phyloP scores from a whole-genome alignment of 2,329 filamentous ascomycete genomes.

The Trichoderma hamatum region DNA sequence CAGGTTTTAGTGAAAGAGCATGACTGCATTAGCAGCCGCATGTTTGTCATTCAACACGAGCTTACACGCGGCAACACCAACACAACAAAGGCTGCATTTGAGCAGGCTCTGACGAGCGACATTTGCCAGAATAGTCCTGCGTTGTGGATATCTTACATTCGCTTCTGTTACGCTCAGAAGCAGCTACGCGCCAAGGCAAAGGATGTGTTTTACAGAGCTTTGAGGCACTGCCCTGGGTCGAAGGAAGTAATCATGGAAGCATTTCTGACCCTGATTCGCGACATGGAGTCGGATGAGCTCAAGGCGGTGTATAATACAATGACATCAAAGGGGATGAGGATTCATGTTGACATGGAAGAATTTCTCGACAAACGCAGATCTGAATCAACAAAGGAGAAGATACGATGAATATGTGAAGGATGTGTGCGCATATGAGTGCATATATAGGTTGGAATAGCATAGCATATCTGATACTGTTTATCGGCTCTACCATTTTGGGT shows the following conservation, averaged over 20 bases:
- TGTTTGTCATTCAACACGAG: conserved; percentile 58
- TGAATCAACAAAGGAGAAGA: background rate
- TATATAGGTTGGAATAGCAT: background rate
- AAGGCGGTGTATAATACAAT: conserved; percentile 53
- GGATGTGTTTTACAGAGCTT: conserved; percentile 52
- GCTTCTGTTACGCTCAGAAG: conserved; percentile 47
- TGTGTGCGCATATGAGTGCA: background rate
- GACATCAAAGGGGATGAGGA: conserved; percentile 52
- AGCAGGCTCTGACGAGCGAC: conserved; percentile 51
- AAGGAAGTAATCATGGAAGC: conserved; percentile 56
- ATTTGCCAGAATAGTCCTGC: conserved; percentile 44
- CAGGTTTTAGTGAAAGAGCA: conserved; percentile 48
- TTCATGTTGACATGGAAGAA: conserved; percentile 57
- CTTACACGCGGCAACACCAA: conserved; percentile 51
- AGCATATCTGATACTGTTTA: background rate
- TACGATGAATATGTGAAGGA: conserved; percentile 24
- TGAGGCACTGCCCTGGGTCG: conserved; percentile 53
- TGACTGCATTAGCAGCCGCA: conserved; percentile 49
- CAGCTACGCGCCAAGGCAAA: conserved; percentile 48
- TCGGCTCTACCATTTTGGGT: background rate
- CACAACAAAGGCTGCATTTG: conserved; percentile 55
- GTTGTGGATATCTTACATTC: conserved; percentile 56
- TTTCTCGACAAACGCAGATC: conserved; percentile 44
- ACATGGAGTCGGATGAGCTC: conserved; percentile 53
- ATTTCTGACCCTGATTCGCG: conserved; percentile 49